These are phyloP conservation scores for Candida yuanshanica DNA, from an alignment of 805 yeast genomes.

Conservation along the genomic window DNA sequence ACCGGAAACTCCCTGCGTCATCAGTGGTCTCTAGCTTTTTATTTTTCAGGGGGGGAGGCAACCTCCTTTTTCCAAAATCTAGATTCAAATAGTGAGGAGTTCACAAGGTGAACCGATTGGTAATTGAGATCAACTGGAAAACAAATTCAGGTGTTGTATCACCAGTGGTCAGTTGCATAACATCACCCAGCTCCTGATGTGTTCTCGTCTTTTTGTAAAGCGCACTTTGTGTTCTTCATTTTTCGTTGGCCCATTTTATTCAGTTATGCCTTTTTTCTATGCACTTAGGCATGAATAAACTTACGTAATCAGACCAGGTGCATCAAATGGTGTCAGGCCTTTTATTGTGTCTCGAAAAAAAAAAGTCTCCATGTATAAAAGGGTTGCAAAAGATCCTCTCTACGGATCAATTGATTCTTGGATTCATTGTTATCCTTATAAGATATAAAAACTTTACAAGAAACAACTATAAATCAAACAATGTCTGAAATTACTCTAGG, in stretches of 20 bases:
- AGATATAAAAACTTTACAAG: conserved; percentile 4
- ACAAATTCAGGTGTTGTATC: too few relatives aligned
- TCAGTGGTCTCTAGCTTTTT: too few relatives aligned
- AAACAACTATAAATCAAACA: conserved; percentile 3
- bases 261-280: conserved; percentile 3
- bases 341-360: background rate
- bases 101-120: too few relatives aligned
- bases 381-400: too few relatives aligned
- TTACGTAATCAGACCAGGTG: conserved; percentile 1
- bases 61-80: too few relatives aligned
- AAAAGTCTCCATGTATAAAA: background rate
- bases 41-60: too few relatives aligned
- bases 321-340: conserved; percentile 17
- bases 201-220: background rate
- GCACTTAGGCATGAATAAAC: conserved; percentile 14
- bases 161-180: too few relatives aligned
- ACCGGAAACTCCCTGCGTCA: too few relatives aligned
- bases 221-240: background rate
- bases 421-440: background rate
- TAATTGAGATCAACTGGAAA: too few relatives aligned
- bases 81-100: too few relatives aligned
- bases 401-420: background rate
- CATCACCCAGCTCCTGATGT: too few relatives aligned
- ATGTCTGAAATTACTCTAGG: conserved; percentile 55
- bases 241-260: background rate